Conservation (phyloP, 192 early-diverging fungal species). For the Coemansia sp. region DNA sequence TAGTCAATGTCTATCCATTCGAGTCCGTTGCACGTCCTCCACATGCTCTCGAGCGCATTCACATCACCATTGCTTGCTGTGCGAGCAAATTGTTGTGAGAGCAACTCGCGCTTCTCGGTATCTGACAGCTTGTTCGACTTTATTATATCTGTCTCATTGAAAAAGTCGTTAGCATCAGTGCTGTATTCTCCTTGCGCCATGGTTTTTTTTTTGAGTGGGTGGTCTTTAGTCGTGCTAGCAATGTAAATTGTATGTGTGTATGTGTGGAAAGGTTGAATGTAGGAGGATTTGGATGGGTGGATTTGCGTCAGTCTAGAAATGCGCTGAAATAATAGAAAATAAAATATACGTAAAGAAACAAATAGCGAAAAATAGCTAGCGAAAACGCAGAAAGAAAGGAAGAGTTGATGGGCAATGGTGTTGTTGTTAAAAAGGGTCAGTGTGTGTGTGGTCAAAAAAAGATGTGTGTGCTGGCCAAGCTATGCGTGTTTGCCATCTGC, state of each 20-base stretch:
- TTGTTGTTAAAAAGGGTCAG: too few species aligned
- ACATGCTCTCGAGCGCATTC: slow-evolving; percentile 60
- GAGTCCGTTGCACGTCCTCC: slow-evolving; percentile 55
- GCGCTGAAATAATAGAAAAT: slow-evolving; percentile 2
- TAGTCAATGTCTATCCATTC: slow-evolving; percentile 73
- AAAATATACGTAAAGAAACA: slow-evolving; percentile 1
- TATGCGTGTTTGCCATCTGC: too few species aligned
- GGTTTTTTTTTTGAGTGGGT: neutral
- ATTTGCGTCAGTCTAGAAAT: neutral
- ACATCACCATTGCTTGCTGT: slow-evolving; percentile 75
- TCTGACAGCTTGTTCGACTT: slow-evolving; percentile 39
- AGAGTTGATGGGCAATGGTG: too few species aligned
- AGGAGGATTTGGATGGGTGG: neutral
- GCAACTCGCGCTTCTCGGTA: slow-evolving; percentile 58
- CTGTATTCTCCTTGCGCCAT: slow-evolving; percentile 27
- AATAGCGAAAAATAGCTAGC: neutral
- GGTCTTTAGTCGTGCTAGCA: neutral
- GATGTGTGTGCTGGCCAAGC: too few species aligned
- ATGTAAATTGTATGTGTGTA: slow-evolving; percentile 6
- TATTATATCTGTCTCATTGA: slow-evolving; percentile 41
- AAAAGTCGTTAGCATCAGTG: slow-evolving; percentile 29
- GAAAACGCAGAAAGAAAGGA: too few species aligned
- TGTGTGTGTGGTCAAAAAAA: too few species aligned
- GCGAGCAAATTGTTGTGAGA: slow-evolving; percentile 66
- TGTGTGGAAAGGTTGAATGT: neutral